Base-by-base conservation (phyloP, 495 filamentous ascomycete species). In the Penicillium alfredii region DNA sequence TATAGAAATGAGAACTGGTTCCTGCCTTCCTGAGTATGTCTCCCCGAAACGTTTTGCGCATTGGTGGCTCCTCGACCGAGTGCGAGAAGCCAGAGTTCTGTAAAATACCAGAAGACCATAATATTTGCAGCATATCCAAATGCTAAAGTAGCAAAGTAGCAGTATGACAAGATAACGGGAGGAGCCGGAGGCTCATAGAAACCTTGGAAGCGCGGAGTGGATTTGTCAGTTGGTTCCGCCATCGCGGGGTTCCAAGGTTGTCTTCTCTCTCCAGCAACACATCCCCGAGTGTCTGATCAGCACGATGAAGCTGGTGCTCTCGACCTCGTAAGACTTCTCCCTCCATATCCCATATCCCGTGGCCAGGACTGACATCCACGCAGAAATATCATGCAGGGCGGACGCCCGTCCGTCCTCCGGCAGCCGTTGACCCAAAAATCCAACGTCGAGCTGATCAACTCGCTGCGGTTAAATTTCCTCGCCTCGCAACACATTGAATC, bases 391-490 rank as follows among this genome's bases (percentile, higher is more conserved):
- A 84, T 94, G 68, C 55, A 60, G 35, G 76, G 74, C 38, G 78
- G 73, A 42, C 80, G 82, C 23, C 79, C 83, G 47, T 85, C 87
- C 31, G 81, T 92, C 47, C 82, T 94, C 46, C 79, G 85, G 22
- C 85, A 81, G 39, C 76, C 80, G 19, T 69, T 78, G 30, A 73
- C 72, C 15, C 76, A 82, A 49, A 84, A 86, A 55, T 92, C 87
- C 29, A 94, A 93, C 58, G 74, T 88, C 46, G 89, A 96, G 55
- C 72, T 96, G 45, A 82, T 82, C 42, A 84, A 82, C 55, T 84
- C 86, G n/a, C 72, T 96, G 29, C 82, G 85, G 29, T 76, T 72
- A 45, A 93, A 88, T 60, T 85, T 94, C 60, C 53, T 75, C 14
- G 77, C 80, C 10, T 79, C 81, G 17, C 82, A 86, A 51, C 65